Percentiles rank a stretch among this genome's conserved stretches.
phyloP scores from a whole-genome alignment of 257 asterid genomes.

The Solanum appendiculatum region DNA sequence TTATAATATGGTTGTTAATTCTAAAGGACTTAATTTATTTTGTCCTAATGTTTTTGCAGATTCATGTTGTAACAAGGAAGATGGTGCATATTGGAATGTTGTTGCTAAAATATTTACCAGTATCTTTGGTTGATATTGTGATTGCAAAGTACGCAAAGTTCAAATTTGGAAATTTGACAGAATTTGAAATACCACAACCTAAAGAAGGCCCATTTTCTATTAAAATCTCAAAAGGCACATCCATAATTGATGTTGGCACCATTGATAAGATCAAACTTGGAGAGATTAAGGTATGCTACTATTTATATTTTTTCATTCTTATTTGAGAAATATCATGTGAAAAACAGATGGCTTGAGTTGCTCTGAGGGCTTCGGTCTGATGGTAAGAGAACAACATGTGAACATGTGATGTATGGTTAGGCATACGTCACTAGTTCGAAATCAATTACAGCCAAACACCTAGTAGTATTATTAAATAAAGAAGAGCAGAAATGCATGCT shows the following conservation, averaged over 20 bases:
- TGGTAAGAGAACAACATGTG: background rate
- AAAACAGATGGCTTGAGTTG: background rate
- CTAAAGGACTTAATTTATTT: too few relatives aligned
- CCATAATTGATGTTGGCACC: slow-evolving; percentile 13
- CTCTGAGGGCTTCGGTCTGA: background rate
- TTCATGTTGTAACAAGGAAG: slow-evolving; percentile 25
- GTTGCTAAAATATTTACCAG: slow-evolving; percentile 9
- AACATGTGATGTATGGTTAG: background rate
- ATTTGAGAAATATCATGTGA: background rate
- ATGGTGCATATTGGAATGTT: slow-evolving; percentile 40
- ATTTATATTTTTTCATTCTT: too few relatives aligned
- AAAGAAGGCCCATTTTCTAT: slow-evolving; percentile 30
- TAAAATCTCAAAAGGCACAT: slow-evolving; percentile 24
- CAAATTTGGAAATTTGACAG: slow-evolving; percentile 18
- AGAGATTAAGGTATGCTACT: slow-evolving; percentile 22
- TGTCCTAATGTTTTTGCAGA: slow-evolving; percentile 6
- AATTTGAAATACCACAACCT: slow-evolving; percentile 9
- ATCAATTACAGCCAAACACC: background rate
- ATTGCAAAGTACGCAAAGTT: background rate
- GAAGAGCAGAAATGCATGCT: too few relatives aligned
- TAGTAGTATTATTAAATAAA: too few relatives aligned
- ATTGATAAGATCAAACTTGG: slow-evolving; percentile 14
- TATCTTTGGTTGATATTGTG: slow-evolving; percentile 15
- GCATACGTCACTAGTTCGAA: background rate
- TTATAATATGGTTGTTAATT: too few relatives aligned